These are phyloP conservation scores for Pouteria campechiana DNA, from an alignment of 179 eudicot genomes.

Conservation along the genomic window DNA sequence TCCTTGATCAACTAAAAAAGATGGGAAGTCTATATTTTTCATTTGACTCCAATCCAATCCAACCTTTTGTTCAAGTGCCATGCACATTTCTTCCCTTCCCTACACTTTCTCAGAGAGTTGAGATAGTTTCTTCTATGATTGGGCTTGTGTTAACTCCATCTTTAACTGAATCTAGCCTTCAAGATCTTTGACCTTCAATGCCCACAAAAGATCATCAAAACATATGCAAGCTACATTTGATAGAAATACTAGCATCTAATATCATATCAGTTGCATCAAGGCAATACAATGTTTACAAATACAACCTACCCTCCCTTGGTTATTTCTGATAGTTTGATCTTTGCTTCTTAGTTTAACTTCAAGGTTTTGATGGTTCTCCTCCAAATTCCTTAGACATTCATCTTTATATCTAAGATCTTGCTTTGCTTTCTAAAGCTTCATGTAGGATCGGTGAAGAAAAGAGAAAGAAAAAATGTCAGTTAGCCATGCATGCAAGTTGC, in stretches of 20 bases:
- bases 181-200: slow-evolving; percentile 31
- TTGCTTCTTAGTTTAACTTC: slow-evolving; percentile 40
- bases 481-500: background rate
- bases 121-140: slow-evolving; percentile 24
- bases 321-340: slow-evolving; percentile 34
- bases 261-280: no score
- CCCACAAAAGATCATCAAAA: no score
- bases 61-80: slow-evolving; percentile 32
- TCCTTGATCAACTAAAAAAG: no score
- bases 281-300: no score
- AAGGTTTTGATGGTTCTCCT: slow-evolving; percentile 30
- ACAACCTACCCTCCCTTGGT: no score
- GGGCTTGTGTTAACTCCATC: slow-evolving; percentile 18
- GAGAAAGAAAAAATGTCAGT: background rate
- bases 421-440: slow-evolving; percentile 38
- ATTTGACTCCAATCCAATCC: background rate
- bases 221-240: no score
- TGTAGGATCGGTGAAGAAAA: background rate
- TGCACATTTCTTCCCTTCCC: slow-evolving; percentile 38
- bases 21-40: background rate
- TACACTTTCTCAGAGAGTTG: slow-evolving; percentile 29
- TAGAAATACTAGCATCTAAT: no score
- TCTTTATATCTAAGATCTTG: slow-evolving; percentile 43
- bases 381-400: slow-evolving; percentile 31
- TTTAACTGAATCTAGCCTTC: slow-evolving; percentile 30